Evolutionary conservation across 1,139 yeast genomes (phyloP).

Genomic region (Sugiyamaella japonica): DNA sequence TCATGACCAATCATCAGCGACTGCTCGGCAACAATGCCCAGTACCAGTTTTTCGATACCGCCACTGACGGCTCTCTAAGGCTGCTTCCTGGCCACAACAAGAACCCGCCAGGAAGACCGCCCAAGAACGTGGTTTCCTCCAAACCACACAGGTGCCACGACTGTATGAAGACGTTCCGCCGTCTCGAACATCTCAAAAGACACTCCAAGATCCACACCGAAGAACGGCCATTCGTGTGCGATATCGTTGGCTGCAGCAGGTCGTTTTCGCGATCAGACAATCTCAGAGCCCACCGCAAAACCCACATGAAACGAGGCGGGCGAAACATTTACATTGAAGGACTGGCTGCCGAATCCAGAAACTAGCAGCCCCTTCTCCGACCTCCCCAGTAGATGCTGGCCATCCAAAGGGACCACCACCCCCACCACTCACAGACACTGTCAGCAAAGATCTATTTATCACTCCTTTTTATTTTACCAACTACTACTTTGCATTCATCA

Average conservation of each 20-base stretch:
- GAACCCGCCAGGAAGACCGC: constrained; percentile 9
- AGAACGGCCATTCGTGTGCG: constrained; percentile 84
- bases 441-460: too few relatives aligned
- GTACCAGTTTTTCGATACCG: constrained; percentile 9
- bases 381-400: not conserved
- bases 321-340: constrained; percentile 45
- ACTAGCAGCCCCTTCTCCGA: too few relatives aligned
- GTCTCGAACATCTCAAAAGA: constrained; percentile 91
- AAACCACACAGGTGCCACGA: constrained; percentile 15
- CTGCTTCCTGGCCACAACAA: not conserved
- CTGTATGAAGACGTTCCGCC: constrained; percentile 76
- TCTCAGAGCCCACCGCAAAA: constrained; percentile 72
- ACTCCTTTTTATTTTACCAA: too few relatives aligned
- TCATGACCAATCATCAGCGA: constrained; percentile 4
- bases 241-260: constrained; percentile 61
- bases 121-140: not conserved
- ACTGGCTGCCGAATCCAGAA: constrained; percentile 22
- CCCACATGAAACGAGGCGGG: constrained; percentile 59
- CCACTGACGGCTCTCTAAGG: constrained; percentile 10
- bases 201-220: constrained; percentile 86
- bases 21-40: constrained; percentile 7
- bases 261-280: constrained; percentile 78
- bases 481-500: too few relatives aligned
- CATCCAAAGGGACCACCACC: not conserved
- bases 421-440: too few relatives aligned